Percentiles rank a stretch among this genome's conserved stretches.
phyloP scores from a whole-genome alignment of 345 rosid species.

The Ricinus communis region DNA sequence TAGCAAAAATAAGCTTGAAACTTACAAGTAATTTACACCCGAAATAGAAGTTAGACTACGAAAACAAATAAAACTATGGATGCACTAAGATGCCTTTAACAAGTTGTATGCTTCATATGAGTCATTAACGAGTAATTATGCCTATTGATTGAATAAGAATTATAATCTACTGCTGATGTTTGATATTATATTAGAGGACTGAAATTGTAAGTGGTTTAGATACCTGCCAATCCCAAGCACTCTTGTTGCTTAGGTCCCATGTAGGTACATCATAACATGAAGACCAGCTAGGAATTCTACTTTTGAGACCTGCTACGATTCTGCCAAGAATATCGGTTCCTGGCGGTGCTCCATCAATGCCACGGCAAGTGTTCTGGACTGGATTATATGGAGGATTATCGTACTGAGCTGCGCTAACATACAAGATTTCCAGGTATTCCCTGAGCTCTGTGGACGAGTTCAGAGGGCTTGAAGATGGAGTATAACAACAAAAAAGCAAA shows the following conservation, averaged over 20 bases:
- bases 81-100: too few relatives aligned
- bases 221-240: constrained; percentile 56
- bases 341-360: constrained; percentile 23
- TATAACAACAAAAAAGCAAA: neutral
- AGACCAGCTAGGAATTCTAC: neutral
- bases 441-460: constrained; percentile 27
- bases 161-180: too few relatives aligned
- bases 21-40: too few relatives aligned
- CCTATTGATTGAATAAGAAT: too few relatives aligned
- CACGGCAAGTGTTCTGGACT: constrained; percentile 12
- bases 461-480: constrained; percentile 26
- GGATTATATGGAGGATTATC: constrained; percentile 21
- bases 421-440: neutral
- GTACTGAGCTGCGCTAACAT: constrained; percentile 10
- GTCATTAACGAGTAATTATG: too few relatives aligned
- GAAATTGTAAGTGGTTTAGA: too few relatives aligned
- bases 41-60: too few relatives aligned
- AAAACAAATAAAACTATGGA: too few relatives aligned
- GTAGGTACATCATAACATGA: constrained; percentile 1
- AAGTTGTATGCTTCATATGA: too few relatives aligned
- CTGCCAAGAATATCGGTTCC: constrained; percentile 27
- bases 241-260: neutral
- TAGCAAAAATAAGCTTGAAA: too few relatives aligned
- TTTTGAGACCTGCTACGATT: constrained; percentile 24
- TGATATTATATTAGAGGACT: too few relatives aligned